Conservation (phyloP, 2,329 filamentous ascomycete species). For the Ophiostoma sp. region DNA sequence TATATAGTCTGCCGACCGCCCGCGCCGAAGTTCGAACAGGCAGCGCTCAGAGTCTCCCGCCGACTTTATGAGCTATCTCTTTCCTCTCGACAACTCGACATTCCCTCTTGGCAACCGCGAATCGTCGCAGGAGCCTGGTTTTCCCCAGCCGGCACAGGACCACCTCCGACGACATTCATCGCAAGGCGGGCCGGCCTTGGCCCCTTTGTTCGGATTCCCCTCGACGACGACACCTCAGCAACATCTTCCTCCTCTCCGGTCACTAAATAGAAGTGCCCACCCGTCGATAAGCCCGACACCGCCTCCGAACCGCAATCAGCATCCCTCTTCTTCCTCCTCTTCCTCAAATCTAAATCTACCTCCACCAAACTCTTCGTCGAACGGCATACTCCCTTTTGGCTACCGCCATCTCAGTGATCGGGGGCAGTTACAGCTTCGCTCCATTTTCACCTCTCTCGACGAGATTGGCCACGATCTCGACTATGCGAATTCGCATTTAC, state of each 20-base stretch:
- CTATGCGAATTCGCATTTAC: constrained; percentile 47
- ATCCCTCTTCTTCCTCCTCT: constrained; percentile 35
- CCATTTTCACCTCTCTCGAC: constrained; percentile 23
- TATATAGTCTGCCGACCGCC: constrained; percentile 23
- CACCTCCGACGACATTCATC: constrained; percentile 21
- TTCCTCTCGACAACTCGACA: not conserved
- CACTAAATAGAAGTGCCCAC: not conserved
- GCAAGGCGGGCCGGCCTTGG: constrained; percentile 25
- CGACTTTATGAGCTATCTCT: constrained; percentile 13
- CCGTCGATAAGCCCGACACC: not conserved
- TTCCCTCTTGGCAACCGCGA: not conserved
- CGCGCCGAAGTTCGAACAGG: constrained; percentile 14
- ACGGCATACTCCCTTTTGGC: constrained; percentile 11
- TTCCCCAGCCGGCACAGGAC: constrained; percentile 29
- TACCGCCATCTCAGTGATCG: not conserved
- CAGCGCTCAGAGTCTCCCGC: not conserved
- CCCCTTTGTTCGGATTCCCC: not conserved
- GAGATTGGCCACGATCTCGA: constrained; percentile 38
- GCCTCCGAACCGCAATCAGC: constrained; percentile 32
- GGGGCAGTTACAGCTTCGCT: not conserved
- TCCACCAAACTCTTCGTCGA: constrained; percentile 30
- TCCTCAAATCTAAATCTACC: not conserved
- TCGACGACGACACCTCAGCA: not conserved
- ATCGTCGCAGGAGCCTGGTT: not conserved
- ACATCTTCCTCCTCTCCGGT: constrained; percentile 24